Percentiles rank a stretch among this genome's conserved stretches.
Evolutionary conservation across 164 flowering plant genomes (phyloP).

Genomic region (Magnolia sinica): DNA sequence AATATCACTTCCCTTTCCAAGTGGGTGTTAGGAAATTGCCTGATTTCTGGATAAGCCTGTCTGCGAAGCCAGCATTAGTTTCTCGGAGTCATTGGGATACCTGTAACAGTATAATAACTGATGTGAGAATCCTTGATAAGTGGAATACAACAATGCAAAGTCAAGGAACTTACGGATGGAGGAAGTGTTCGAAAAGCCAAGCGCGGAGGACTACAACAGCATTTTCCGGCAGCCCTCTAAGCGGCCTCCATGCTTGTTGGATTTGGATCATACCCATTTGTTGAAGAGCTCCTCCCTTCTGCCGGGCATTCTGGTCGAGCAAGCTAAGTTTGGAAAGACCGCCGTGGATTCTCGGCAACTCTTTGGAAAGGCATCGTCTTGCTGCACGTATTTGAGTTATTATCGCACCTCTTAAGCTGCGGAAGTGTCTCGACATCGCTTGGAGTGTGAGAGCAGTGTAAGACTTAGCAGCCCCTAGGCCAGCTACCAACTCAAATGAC

Average conservation of each 20-base stretch:
- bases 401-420: conserved; percentile 65
- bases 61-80: conserved; percentile 79
- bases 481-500: conserved; percentile 70
- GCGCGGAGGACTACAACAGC: conserved; percentile 75
- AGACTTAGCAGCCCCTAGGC: conserved; percentile 61
- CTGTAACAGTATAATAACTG: conserved; percentile 27
- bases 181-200: conserved; percentile 94
- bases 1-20: not conserved
- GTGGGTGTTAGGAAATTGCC: conserved; percentile 29
- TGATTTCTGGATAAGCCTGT: conserved; percentile 84
- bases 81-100: conserved; percentile 84
- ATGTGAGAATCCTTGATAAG: conserved; percentile 2
- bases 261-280: conserved; percentile 56
- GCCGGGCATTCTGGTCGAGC: conserved; percentile 48
- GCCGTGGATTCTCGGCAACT: conserved; percentile 38
- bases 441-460: conserved; percentile 75
- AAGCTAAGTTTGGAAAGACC: conserved; percentile 56
- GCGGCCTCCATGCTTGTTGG: conserved; percentile 73
- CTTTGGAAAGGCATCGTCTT: conserved; percentile 35
- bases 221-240: conserved; percentile 85
- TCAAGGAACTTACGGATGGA: conserved; percentile 68
- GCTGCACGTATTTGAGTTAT: conserved; percentile 42
- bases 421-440: conserved; percentile 82
- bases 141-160: not conserved
- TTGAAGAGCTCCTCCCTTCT: conserved; percentile 45